Evolutionary conservation across 495 filamentous ascomycete species (phyloP).

Genomic region (Penicillium cinerascens): DNA sequence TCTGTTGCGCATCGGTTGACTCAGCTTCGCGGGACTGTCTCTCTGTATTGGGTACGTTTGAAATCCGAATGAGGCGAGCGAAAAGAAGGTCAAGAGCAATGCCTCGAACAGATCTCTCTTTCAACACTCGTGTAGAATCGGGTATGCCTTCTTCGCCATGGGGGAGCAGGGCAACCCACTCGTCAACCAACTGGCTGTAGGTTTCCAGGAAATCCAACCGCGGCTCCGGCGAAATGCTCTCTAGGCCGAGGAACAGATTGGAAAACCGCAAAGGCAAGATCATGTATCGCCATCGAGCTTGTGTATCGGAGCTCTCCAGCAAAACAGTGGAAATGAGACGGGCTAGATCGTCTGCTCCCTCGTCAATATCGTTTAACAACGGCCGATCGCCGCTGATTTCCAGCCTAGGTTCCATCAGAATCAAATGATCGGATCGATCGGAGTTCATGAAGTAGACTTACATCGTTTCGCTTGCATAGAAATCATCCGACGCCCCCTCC

Average conservation of each 20-base stretch:
- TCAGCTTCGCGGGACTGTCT: neutral
- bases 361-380: constrained; percentile 33
- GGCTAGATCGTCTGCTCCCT: constrained; percentile 26
- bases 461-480: constrained; percentile 19
- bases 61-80: constrained; percentile 25
- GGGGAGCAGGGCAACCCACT: constrained; percentile 39
- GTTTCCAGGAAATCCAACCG: constrained; percentile 24
- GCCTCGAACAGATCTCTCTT: constrained; percentile 40
- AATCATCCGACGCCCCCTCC: neutral
- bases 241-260: constrained; percentile 7
- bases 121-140: constrained; percentile 33
- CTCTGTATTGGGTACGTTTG: neutral
- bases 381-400: constrained; percentile 26
- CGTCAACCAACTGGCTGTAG: constrained; percentile 39
- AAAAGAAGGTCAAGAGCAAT: constrained; percentile 40
- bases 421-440: neutral
- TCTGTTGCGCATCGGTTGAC: neutral
- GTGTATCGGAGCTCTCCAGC: neutral
- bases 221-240: neutral
- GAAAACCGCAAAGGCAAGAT: constrained; percentile 16
- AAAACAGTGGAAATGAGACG: constrained; percentile 19
- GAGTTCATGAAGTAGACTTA: neutral
- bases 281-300: constrained; percentile 12
- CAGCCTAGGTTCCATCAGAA: constrained; percentile 21
- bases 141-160: constrained; percentile 26